Evolutionary conservation across 1,284 basidiomycete genomes (phyloP).

Genomic region (Ustilago lituana): DNA sequence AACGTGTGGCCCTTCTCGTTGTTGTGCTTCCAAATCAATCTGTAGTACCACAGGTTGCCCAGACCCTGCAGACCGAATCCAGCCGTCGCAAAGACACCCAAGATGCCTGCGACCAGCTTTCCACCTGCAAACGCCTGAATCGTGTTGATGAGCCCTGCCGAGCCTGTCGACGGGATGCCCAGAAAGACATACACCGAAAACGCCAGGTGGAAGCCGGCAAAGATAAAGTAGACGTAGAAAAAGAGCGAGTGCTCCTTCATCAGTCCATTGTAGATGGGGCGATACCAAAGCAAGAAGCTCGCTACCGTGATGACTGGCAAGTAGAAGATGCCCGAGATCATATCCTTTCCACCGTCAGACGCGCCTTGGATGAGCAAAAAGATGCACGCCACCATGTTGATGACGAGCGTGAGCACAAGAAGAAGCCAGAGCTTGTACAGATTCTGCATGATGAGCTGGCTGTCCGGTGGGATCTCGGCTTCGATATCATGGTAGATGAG

Average conservation of each 20-base stretch:
- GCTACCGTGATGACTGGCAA: conserved; percentile 80
- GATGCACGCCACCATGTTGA: conserved; percentile 92
- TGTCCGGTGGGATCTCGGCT: conserved; percentile 86
- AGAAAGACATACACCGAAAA: conserved; percentile 74
- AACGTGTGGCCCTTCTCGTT: conserved; percentile 71
- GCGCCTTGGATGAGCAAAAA: conserved; percentile 82
- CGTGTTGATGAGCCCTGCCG: conserved; percentile 92
- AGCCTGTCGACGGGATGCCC: conserved; percentile 78
- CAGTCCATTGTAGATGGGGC: conserved; percentile 95
- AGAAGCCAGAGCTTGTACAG: conserved; percentile 71
- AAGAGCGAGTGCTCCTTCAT: conserved; percentile 78
- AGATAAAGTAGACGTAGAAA: conserved; percentile 70
- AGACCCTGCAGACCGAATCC: conserved; percentile 88
- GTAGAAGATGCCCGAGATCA: conserved; percentile 78
- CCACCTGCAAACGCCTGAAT: conserved; percentile 71
- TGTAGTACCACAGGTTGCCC: conserved; percentile 84
- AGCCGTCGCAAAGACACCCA: conserved; percentile 79
- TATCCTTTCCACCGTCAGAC: conserved; percentile 79
- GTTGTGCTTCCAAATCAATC: conserved; percentile 83
- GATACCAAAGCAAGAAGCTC: conserved; percentile 85
- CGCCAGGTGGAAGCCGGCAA: conserved; percentile 89
- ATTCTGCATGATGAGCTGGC: conserved; percentile 80
- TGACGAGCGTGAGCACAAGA: conserved; percentile 75
- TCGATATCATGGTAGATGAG: conserved; percentile 91
- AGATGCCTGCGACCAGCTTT: conserved; percentile 68